Evolutionary conservation across 2,329 filamentous ascomycete genomes (phyloP).

Genomic region (Diplodia intermedia): DNA sequence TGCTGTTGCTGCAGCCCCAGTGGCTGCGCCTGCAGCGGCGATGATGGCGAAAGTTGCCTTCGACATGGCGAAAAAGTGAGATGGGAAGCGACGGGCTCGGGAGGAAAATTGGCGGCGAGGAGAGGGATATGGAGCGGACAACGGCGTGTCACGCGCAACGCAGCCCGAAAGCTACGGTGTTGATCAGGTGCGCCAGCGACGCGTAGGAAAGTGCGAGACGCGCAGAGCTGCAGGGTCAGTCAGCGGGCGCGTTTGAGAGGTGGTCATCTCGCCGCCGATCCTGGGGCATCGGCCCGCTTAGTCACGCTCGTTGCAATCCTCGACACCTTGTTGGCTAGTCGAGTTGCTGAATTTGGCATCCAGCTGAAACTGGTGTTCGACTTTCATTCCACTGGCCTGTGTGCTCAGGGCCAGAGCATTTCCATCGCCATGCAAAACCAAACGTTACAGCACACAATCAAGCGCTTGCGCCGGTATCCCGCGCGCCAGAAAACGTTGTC

Average conservation of each 20-base stretch:
- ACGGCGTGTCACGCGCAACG: slow-evolving; percentile 21
- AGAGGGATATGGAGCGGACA: neutral
- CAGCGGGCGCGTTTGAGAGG: slow-evolving; percentile 20
- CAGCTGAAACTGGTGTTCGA: slow-evolving; percentile 17
- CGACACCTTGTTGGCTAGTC: slow-evolving; percentile 26
- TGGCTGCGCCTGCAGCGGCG: slow-evolving; percentile 56
- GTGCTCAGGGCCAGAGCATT: slow-evolving; percentile 7
- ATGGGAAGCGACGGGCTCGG: neutral
- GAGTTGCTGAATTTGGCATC: slow-evolving; percentile 13
- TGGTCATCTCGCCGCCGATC: slow-evolving; percentile 19
- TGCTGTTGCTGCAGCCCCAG: slow-evolving; percentile 58
- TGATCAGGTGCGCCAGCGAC: slow-evolving; percentile 25
- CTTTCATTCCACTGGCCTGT: slow-evolving; percentile 15
- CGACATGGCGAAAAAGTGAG: slow-evolving; percentile 50
- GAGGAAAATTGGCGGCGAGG: neutral
- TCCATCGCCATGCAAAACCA: slow-evolving; percentile 24
- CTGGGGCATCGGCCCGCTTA: slow-evolving; percentile 25
- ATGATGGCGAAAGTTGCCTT: slow-evolving; percentile 59
- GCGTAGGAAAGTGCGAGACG: slow-evolving; percentile 28
- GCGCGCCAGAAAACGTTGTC: neutral
- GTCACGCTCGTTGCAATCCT: slow-evolving; percentile 21
- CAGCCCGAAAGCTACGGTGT: slow-evolving; percentile 9
- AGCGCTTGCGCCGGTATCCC: slow-evolving; percentile 14
- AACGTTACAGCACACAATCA: neutral
- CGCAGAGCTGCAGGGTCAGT: slow-evolving; percentile 25